A percentile compares a stretch with the other conserved stretches of the same genome.
Evolutionary conservation across 345 rosid genomes (phyloP).

Genomic region (Viola odorata): DNA sequence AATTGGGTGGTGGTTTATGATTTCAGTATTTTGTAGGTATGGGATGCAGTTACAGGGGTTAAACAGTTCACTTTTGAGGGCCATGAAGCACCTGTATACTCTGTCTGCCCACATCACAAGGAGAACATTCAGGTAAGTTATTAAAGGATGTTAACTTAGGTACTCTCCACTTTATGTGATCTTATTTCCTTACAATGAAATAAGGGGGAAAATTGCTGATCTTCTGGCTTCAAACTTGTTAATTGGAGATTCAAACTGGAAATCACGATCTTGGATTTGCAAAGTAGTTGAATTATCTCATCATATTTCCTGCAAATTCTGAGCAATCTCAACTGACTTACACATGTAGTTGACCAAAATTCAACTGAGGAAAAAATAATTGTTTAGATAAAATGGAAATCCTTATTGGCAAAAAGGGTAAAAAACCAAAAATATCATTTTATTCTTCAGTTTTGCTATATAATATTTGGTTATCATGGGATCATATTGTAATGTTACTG

Average conservation of each 20-base stretch:
- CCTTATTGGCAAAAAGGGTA: too few relatives aligned
- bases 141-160: conserved; percentile 6
- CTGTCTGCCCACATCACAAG: conserved; percentile 79
- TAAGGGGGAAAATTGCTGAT: too few relatives aligned
- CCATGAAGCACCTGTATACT: conserved; percentile 85
- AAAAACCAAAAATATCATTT: neutral
- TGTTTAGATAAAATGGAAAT: too few relatives aligned
- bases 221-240: too few relatives aligned
- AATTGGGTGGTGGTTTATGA: conserved; percentile 10
- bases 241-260: too few relatives aligned
- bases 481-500: neutral
- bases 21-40: conserved; percentile 46
- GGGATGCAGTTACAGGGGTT: conserved; percentile 68
- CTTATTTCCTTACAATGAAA: neutral
- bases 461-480: neutral
- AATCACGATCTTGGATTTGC: too few relatives aligned
- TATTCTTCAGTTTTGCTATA: neutral
- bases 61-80: conserved; percentile 57
- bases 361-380: too few relatives aligned
- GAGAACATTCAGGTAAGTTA: conserved; percentile 68
- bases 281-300: too few relatives aligned
- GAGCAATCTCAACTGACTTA: too few relatives aligned
- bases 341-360: too few relatives aligned
- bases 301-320: too few relatives aligned
- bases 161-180: neutral